Evolutionary conservation across 345 rosid genomes (phyloP).

Genomic region (Crucihimalaya himalaica): DNA sequence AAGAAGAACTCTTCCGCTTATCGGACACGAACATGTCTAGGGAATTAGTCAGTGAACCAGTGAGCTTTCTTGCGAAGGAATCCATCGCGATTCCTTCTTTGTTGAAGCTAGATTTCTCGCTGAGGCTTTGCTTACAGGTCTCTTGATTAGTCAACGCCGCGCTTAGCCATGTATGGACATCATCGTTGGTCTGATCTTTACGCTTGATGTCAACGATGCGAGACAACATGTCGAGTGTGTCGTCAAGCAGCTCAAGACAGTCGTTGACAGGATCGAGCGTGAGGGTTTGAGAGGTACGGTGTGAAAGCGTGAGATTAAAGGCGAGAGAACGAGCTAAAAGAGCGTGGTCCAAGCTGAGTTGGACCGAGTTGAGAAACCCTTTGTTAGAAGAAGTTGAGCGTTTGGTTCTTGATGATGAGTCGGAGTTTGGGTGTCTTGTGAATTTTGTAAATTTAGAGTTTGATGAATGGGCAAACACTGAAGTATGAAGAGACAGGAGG

Average conservation of each 20-base stretch:
- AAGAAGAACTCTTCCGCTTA: neutral
- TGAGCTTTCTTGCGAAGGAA: slow-evolving; percentile 39
- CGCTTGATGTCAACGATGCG: slow-evolving; percentile 30
- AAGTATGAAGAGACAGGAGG: slow-evolving; percentile 8
- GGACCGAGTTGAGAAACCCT: slow-evolving; percentile 41
- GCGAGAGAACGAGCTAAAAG: slow-evolving; percentile 41
- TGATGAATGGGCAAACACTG: slow-evolving; percentile 31
- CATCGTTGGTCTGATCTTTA: slow-evolving; percentile 19
- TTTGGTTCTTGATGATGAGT: slow-evolving; percentile 23
- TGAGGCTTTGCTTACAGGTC: slow-evolving; percentile 50
- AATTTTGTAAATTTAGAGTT: slow-evolving; percentile 38
- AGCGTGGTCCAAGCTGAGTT: slow-evolving; percentile 38
- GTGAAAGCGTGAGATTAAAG: slow-evolving; percentile 26
- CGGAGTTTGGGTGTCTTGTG: slow-evolving; percentile 21
- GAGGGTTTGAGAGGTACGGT: neutral
- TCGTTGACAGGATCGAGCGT: slow-evolving; percentile 39
- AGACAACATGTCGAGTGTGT: slow-evolving; percentile 48
- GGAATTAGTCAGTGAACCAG: slow-evolving; percentile 38
- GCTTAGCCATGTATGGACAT: slow-evolving; percentile 59
- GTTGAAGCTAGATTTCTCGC: slow-evolving; percentile 26
- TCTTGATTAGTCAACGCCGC: slow-evolving; percentile 59
- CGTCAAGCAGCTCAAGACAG: slow-evolving; percentile 56
- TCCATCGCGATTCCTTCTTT: slow-evolving; percentile 10
- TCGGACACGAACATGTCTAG: slow-evolving; percentile 36
- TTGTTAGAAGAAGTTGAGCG: slow-evolving; percentile 21